Evolutionary conservation across 192 early-diverging fungal species (phyloP), one percentile per base, ranked within the genome.

Genomic region (Podila epigama): DNA sequence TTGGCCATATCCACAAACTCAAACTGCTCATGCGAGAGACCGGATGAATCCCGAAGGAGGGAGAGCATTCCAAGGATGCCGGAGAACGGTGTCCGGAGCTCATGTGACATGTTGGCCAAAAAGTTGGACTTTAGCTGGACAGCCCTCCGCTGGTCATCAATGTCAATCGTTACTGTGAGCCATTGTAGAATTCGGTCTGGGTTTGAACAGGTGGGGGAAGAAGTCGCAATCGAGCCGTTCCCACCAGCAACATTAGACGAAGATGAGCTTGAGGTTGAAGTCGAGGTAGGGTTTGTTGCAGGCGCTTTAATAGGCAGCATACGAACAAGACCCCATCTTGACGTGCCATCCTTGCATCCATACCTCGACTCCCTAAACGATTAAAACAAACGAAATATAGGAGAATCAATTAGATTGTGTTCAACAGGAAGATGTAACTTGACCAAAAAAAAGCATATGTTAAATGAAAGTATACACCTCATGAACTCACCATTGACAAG

Each of bases 51-150:
- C 5, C 68, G 60, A 25, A 85, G 60, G 10, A 85, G 31, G 12
- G 84, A 85, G 8, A 85, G 63, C 81, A 83, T 85, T 11, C 84
- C 81, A 15, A 83, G 68, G 35, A 85, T 83, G 6, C 84, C 84
- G 9, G 84, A 85, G 40, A 85, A 85, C 11, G 84, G 84, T 12
- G 92, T 94, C 22, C 92, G 89, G 52, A 91, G 79, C 65, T 94
- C 93, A 62, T 94, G 93, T 27, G 87, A 89, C 85, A 92, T 91
- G 53, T 88, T 92, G 8, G 92, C 90, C 52, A 94, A 79, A 64
- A 94, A 93, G 79, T 85, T 80, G 36, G 84, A 77, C 42, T 85
- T 85, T 5, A 82, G 66, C 59, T 79, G 77, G 13, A 81, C 82
- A 2, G 84, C 84, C 11, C 60, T 51, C 11, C 73, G 59, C 27